phyloP scores from a whole-genome alignment of 345 rosid genomes.

The Brassica incana region DNA sequence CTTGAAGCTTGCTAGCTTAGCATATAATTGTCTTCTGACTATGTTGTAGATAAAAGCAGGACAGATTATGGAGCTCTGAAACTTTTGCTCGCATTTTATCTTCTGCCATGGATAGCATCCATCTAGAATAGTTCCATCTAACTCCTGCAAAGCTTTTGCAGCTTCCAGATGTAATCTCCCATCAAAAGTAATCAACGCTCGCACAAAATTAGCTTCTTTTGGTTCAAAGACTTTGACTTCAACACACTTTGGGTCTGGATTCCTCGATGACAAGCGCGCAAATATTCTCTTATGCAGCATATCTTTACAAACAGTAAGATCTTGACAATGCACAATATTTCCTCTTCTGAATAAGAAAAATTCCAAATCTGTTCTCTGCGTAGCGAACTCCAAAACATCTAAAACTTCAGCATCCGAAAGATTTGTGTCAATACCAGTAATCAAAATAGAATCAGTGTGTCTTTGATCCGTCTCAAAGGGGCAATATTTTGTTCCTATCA shows the following conservation, averaged over 20 bases:
- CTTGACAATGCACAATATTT: slow-evolving; percentile 42
- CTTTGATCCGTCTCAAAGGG: slow-evolving; percentile 43
- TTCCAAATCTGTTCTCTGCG: slow-evolving; percentile 54
- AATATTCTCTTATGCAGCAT: slow-evolving; percentile 55
- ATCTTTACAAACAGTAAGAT: slow-evolving; percentile 56
- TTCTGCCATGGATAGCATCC: slow-evolving; percentile 82
- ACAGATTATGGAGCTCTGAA: slow-evolving; percentile 76
- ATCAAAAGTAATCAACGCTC: slow-evolving; percentile 69
- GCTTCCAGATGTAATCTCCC: slow-evolving; percentile 92
- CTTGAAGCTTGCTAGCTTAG: slow-evolving; percentile 45
- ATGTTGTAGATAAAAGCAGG: slow-evolving; percentile 58
- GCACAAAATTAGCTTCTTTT: slow-evolving; percentile 47
- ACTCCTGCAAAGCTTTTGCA: slow-evolving; percentile 84
- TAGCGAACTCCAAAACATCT: slow-evolving; percentile 49
- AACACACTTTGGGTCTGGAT: slow-evolving; percentile 48
- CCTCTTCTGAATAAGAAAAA: slow-evolving; percentile 59
- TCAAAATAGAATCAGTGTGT: slow-evolving; percentile 41
- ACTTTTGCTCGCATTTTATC: slow-evolving; percentile 68
- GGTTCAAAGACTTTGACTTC: slow-evolving; percentile 65
- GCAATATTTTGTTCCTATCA: slow-evolving; percentile 51
- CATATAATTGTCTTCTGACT: slow-evolving; percentile 59
- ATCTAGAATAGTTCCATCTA: slow-evolving; percentile 67
- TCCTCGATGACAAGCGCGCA: slow-evolving; percentile 59
- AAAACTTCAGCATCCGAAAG: slow-evolving; percentile 64
- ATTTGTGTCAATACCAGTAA: slow-evolving; percentile 60